A percentile compares a stretch with the other conserved stretches of the same genome.
These are phyloP conservation scores for Candida pini DNA, from an alignment of 805 yeast genomes.

Conservation along the genomic window DNA sequence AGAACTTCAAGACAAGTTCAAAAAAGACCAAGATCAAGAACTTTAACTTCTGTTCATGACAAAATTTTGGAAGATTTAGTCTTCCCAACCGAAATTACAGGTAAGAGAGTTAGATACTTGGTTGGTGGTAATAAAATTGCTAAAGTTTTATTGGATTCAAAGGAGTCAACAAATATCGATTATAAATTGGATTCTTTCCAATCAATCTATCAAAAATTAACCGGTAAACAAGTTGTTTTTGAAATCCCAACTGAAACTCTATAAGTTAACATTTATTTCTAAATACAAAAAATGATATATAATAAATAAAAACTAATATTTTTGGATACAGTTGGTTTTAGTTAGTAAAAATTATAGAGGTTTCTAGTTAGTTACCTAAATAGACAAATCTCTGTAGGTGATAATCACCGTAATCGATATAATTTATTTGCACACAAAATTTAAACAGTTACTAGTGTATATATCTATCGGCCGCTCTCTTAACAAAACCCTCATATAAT, in stretches of 20 bases:
- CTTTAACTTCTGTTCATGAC: slow-evolving; percentile 98
- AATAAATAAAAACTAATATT: not conserved
- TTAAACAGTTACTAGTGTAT: too few relatives aligned
- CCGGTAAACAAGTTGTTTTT: slow-evolving; percentile 99
- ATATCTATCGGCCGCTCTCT: too few relatives aligned
- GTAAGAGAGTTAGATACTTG: slow-evolving; percentile 98
- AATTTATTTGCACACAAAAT: too few relatives aligned
- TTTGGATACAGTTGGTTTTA: not conserved
- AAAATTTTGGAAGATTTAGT: slow-evolving; percentile 97
- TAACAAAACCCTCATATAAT: slow-evolving; percentile 15
- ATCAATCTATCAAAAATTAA: slow-evolving; percentile 95
- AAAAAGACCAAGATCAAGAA: slow-evolving; percentile 99
- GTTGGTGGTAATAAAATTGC: slow-evolving; percentile 99
- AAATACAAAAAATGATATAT: not conserved
- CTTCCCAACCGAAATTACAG: slow-evolving; percentile 98
- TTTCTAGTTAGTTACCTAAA: not conserved
- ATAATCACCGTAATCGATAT: too few relatives aligned
- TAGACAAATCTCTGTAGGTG: too few relatives aligned
- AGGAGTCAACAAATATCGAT: slow-evolving; percentile 94
- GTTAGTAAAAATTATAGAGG: not conserved
- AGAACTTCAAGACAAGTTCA: slow-evolving; percentile 90
- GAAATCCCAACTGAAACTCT: slow-evolving; percentile 70
- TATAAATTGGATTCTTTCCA: slow-evolving; percentile 99
- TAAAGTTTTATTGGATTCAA: slow-evolving; percentile 95
- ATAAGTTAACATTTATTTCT: slow-evolving; percentile 23